Evolutionary conservation across 768 basidiomycete species (phyloP).

Genomic region (Lentinula detonsa): DNA sequence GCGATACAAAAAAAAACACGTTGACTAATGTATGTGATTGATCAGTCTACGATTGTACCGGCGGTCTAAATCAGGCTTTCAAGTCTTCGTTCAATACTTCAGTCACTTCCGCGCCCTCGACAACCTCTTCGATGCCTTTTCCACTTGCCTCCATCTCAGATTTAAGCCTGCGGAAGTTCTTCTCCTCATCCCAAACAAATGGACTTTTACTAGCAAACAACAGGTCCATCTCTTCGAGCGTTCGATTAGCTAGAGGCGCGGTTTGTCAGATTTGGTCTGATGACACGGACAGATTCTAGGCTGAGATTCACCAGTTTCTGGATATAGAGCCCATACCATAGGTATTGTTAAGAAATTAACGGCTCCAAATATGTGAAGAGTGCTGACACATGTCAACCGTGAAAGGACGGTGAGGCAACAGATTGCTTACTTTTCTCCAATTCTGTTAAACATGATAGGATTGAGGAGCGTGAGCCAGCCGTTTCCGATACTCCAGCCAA

Average conservation of each 20-base stretch:
- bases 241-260: slow-evolving; percentile 25
- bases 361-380: slow-evolving; percentile 36
- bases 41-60: too few relatives aligned
- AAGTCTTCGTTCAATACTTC: neutral
- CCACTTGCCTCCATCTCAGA: slow-evolving; percentile 19
- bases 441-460: slow-evolving; percentile 36
- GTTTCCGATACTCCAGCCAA: slow-evolving; percentile 38
- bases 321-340: slow-evolving; percentile 39
- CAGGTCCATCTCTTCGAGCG: slow-evolving; percentile 39
- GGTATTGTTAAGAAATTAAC: slow-evolving; percentile 38
- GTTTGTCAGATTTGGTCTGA: neutral
- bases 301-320: slow-evolving; percentile 23
- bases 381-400: slow-evolving; percentile 21
- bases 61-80: neutral
- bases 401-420: neutral
- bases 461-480: slow-evolving; percentile 39
- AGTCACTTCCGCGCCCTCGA: neutral
- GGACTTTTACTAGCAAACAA: slow-evolving; percentile 38
- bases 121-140: slow-evolving; percentile 14
- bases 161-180: slow-evolving; percentile 30
- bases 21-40: too few relatives aligned
- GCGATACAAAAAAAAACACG: too few relatives aligned
- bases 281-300: neutral
- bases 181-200: slow-evolving; percentile 39
- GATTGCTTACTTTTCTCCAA: slow-evolving; percentile 26